Percentiles rank a stretch among this genome's conserved stretches.
Conservation (phyloP, 805 yeast genomes). For the Jamesozyma lodderae region DNA sequence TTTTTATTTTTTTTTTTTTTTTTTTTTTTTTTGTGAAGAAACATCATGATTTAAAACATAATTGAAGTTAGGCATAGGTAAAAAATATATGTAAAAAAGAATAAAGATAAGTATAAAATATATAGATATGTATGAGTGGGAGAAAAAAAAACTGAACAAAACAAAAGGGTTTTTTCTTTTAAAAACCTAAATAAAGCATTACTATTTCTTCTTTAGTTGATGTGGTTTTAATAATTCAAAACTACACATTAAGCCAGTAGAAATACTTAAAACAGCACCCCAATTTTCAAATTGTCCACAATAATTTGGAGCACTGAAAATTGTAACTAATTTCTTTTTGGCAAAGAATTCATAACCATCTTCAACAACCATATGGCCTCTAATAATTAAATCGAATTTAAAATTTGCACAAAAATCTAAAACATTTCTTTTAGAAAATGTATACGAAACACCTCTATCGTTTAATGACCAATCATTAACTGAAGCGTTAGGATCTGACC, state of each 20-base stretch:
- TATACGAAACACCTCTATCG: conserved; percentile 75
- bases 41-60: no score
- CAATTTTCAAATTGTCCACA: conserved; percentile 75
- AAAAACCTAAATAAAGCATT: background rate
- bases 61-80: background rate
- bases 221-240: conserved; percentile 61
- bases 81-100: background rate
- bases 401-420: conserved; percentile 55
- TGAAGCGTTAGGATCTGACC: conserved; percentile 70
- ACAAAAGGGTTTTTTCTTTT: background rate
- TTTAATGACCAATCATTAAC: conserved; percentile 60
- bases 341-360: conserved; percentile 82
- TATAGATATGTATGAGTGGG: background rate
- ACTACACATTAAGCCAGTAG: conserved; percentile 57
- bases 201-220: conserved; percentile 11
- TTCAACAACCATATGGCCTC: conserved; percentile 88
- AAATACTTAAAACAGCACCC: conserved; percentile 74
- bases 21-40: background rate
- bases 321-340: conserved; percentile 63
- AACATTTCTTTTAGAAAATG: conserved; percentile 64
- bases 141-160: background rate
- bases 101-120: background rate
- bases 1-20: background rate
- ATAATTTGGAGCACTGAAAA: conserved; percentile 76
- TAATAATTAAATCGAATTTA: conserved; percentile 63